phyloP scores from a whole-genome alignment of 75 land plant genomes.

The Sequoiadendron giganteum region DNA sequence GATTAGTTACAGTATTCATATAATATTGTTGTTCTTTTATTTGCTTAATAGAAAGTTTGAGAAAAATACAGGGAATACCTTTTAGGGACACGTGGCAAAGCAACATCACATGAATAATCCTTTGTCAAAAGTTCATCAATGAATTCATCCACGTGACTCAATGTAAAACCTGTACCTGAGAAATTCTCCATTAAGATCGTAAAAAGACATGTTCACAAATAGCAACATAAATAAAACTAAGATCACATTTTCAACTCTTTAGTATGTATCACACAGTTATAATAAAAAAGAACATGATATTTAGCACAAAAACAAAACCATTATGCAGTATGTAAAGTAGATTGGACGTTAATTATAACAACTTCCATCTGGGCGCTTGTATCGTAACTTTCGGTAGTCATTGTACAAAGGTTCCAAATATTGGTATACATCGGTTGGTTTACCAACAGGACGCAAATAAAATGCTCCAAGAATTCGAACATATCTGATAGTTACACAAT shows the following conservation, averaged over 20 bases:
- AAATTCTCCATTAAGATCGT: not conserved
- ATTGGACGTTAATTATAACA: not conserved
- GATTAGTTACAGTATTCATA: not conserved
- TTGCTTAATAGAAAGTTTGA: not conserved
- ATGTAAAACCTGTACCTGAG: slow-evolving; percentile 42
- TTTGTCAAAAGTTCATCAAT: slow-evolving; percentile 90
- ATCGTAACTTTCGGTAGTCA: slow-evolving; percentile 87
- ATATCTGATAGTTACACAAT: not conserved
- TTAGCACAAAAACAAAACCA: slow-evolving; percentile 8
- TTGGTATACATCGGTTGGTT: slow-evolving; percentile 85
- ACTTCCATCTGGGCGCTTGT: slow-evolving; percentile 78
- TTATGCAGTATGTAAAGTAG: not conserved
- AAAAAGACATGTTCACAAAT: not conserved
- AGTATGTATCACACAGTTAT: not conserved
- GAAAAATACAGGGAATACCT: slow-evolving; percentile 44
- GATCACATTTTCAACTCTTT: not conserved
- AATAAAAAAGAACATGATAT: not conserved
- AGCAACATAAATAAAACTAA: not conserved
- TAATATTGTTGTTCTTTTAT: not conserved
- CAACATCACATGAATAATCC: slow-evolving; percentile 96
- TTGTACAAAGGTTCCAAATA: slow-evolving; percentile 96
- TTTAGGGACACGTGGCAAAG: slow-evolving; percentile 90
- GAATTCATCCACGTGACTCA: slow-evolving; percentile 95
- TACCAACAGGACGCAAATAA: slow-evolving; percentile 90
- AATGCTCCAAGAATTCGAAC: slow-evolving; percentile 94